Base-by-base conservation (phyloP, 495 filamentous ascomycete genomes). In the Penicillium parvum region DNA sequence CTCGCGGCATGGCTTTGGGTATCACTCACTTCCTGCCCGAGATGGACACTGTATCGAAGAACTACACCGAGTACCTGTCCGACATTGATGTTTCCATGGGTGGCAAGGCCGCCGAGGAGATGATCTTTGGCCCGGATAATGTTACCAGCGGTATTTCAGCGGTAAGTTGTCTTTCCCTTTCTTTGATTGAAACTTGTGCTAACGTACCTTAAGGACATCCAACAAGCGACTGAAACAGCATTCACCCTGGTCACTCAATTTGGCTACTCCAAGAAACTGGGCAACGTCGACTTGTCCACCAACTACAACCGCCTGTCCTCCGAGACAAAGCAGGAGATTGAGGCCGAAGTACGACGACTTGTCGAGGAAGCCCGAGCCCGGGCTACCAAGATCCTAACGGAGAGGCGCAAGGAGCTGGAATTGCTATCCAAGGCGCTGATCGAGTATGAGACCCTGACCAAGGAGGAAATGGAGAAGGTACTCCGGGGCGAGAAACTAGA, bases 61-160 rank as follows among this genome's bases (percentile, higher is more conserved):
- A 81, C 27, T 87, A 87, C 52, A 76, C 71, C 11, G 65, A 77
- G 39, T 83, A 85, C 40, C 47, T 89, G 41, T 83, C 86, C 16
- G 61, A 75, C 20, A 91, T 98, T 47, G 88, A 91, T 55, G 77
- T 86, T 28, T 75, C 80, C 27, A 84, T 97, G 75, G 92, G 91
- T 37, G 92, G 94, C 40, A 96, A 92, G 66, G 86, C 87, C 20
- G 92, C 94, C 0, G 92, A 98, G 60, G 89, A 97, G 68, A 72
- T 98, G 35, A 79, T 95, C 21, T 97, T 87, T 50, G 92, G 92
- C 3, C 61, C 79, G 14, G 89, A 96, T 33, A 81, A 87, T 44
- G 91, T 96, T 21, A 90, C 88, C 2, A 86, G 78, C 54, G 92
- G 92, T 41, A 85, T 83, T 38, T 81, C 84, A 46, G 62, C 69